Conservation (phyloP, 129 eudicot genomes). For the Logfia minima region DNA sequence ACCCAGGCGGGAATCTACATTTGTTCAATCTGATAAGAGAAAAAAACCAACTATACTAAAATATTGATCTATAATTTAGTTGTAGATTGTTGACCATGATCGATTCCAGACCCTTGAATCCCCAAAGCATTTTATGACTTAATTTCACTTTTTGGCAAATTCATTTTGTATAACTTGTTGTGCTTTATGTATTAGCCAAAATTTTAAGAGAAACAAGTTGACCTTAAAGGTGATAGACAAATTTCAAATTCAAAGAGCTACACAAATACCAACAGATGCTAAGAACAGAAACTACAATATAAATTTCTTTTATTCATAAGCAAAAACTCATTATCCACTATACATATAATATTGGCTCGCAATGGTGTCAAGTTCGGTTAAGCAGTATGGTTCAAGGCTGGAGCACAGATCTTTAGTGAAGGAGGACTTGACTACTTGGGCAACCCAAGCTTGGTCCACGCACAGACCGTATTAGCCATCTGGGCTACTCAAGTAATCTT, state of each 20-base stretch:
- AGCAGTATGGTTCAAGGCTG: constrained; percentile 33
- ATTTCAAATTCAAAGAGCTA: background rate
- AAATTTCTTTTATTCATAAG: background rate
- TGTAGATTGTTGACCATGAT: no score
- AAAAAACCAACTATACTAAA: no score
- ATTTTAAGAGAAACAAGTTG: background rate
- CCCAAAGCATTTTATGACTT: no score
- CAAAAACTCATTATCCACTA: background rate
- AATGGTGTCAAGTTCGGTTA: constrained; percentile 32
- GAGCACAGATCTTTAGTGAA: constrained; percentile 26
- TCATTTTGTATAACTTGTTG: no score
- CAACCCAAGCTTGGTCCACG: constrained; percentile 30
- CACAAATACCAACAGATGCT: constrained; percentile 3
- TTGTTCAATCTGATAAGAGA: no score
- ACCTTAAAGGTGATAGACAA: background rate
- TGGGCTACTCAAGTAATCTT: background rate
- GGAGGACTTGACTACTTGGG: constrained; percentile 35
- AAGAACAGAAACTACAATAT: background rate
- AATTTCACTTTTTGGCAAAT: no score
- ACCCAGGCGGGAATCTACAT: no score
- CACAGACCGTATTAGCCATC: constrained; percentile 24
- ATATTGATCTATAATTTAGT: no score
- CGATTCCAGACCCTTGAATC: no score
- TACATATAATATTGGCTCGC: background rate
- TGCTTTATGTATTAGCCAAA: background rate